Conservation (phyloP, 140 eudicot species). For the Ambrosia hybrid region DNA sequence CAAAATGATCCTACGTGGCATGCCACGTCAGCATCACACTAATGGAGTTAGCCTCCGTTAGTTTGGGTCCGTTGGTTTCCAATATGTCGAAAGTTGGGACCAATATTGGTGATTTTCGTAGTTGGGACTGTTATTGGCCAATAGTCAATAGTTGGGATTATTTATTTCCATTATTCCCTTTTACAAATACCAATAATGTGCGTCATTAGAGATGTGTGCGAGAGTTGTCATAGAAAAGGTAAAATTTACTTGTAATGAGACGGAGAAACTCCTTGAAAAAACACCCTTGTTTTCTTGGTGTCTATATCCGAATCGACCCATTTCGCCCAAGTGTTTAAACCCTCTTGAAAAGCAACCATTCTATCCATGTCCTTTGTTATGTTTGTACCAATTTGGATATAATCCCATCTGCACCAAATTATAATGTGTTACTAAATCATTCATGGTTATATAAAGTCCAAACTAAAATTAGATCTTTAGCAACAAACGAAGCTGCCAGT, state of each 20-base stretch:
- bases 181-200: not conserved
- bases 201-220: not conserved
- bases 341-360: slow-evolving; percentile 50
- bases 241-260: slow-evolving; percentile 60
- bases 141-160: too few relatives aligned
- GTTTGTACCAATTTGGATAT: slow-evolving; percentile 33
- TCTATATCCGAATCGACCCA: slow-evolving; percentile 51
- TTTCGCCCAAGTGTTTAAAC: slow-evolving; percentile 52
- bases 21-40: too few relatives aligned
- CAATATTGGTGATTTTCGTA: too few relatives aligned
- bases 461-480: too few relatives aligned
- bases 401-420: slow-evolving; percentile 60
- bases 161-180: too few relatives aligned
- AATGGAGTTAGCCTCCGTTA: too few relatives aligned
- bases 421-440: not conserved
- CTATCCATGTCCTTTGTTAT: slow-evolving; percentile 61
- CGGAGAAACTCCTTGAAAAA: slow-evolving; percentile 67
- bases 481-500: too few relatives aligned
- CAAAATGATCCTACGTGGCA: too few relatives aligned
- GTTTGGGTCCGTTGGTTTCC: too few relatives aligned
- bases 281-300: slow-evolving; percentile 45
- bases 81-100: too few relatives aligned
- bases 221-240: not conserved
- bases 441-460: not conserved
- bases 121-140: too few relatives aligned